Conservation (phyloP, 768 basidiomycete genomes). For the Termitomyces sp. region DNA sequence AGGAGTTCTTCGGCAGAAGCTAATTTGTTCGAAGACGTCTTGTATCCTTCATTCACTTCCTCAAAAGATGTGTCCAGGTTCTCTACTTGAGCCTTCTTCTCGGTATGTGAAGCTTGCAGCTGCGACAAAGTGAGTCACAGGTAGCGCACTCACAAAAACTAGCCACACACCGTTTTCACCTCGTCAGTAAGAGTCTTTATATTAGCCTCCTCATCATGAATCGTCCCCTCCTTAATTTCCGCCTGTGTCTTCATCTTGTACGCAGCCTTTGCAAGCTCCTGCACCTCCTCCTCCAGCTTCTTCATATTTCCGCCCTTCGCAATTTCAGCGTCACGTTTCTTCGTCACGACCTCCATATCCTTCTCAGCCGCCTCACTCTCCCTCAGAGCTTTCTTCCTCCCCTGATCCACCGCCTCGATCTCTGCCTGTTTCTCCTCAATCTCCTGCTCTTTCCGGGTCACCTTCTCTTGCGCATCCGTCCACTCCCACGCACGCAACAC, state of each 20-base stretch:
- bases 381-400: constrained; percentile 41
- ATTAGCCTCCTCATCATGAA: constrained; percentile 73
- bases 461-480: constrained; percentile 52
- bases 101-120: constrained; percentile 51
- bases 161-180: constrained; percentile 49
- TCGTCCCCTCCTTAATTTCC: constrained; percentile 70
- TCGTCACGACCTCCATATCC: constrained; percentile 58
- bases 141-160: background rate
- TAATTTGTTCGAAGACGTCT: constrained; percentile 52
- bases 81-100: constrained; percentile 57
- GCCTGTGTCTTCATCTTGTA: constrained; percentile 82
- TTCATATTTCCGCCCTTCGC: constrained; percentile 91
- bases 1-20: constrained; percentile 84
- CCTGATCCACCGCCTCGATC: constrained; percentile 37
- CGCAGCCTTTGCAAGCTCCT: constrained; percentile 70
- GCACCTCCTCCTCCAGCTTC: constrained; percentile 75
- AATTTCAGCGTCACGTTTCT: constrained; percentile 80
- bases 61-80: constrained; percentile 49
- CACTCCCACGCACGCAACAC: constrained; percentile 88
- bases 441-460: constrained; percentile 49
- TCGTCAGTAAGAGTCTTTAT: constrained; percentile 47
- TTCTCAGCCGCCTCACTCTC: constrained; percentile 65
- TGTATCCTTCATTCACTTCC: constrained; percentile 65
- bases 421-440: constrained; percentile 46
- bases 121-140: constrained; percentile 19